Base-by-base conservation (phyloP, 306 rosid genomes). In the Vigna hirtella region DNA sequence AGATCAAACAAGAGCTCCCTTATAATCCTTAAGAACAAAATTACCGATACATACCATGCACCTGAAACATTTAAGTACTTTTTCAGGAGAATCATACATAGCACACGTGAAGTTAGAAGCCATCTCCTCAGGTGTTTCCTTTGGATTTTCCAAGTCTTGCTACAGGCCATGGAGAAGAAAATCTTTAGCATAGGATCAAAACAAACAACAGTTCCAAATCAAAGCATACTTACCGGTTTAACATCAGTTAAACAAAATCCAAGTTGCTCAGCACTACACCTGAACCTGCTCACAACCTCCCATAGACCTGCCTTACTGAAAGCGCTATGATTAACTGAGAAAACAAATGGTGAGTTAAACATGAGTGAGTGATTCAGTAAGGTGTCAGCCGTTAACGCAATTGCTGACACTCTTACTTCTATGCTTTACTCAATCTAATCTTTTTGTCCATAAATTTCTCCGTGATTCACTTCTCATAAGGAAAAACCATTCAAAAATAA, bases 91-190 rank as follows among this genome's bases (percentile, higher is more conserved):
- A 85, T 84, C 81, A 82, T 86, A 93, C 98, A 95, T 87, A 9
- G 93, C 90, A 79, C 99, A 95, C 5, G 98, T 93, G 71, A 89
- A 95, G 87, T 86, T 88, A 49, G 99, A 87, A 67, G 99, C 98
- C 96, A 95, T 88, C 89, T 95, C 98, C 57, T 95, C 98, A 0
- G 99, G 99, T 18, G 99, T 91, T 84, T 89, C 98, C 90, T 88
- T 95, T 9, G 99, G 96, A 85, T 95, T 97, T 87, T 89, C 98
- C 89, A 92, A 80, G 85, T 95, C 98, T 61, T 88, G 90, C 98
- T 95, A 77, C 68, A 80, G 53, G 42, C 30, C 48, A 63, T 51
- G 45, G 50, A 66, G 58, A 24, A 65, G 32, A 32, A 62, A 85
- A 77, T 22, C 50, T 58, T 76, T 30, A 82, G 67, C 81, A 16